A percentile compares a stretch with the other conserved stretches of the same genome.
These are phyloP conservation scores for Blakeslea trispora DNA, from an alignment of 371 early-diverging fungal genomes.

Conservation along the genomic window DNA sequence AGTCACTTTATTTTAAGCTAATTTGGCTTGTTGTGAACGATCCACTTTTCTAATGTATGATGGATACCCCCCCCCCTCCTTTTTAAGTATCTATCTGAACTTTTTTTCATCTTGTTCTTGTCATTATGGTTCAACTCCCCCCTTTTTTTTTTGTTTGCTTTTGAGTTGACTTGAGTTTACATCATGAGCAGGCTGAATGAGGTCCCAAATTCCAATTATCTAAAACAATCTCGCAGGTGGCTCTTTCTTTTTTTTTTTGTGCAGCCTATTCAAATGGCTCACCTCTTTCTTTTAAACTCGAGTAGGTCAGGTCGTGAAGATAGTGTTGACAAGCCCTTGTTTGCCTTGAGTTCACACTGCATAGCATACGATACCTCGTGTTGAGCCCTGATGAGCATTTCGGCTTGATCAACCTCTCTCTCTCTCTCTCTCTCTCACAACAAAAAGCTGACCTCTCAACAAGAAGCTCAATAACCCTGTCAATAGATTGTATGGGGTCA, in stretches of 20 bases:
- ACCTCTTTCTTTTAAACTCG: no score
- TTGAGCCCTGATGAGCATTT: constrained; percentile 64
- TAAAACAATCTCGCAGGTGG: no score
- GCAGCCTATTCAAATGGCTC: no score
- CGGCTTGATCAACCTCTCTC: constrained; percentile 71
- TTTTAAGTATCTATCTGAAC: constrained; percentile 74
- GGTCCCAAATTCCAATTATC: no score
- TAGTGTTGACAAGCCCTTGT: constrained; percentile 61
- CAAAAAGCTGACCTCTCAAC: constrained; percentile 55
- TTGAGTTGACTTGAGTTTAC: no score
- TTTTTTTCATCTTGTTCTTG: constrained; percentile 81
- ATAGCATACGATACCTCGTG: constrained; percentile 77
- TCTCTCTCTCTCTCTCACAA: no score
- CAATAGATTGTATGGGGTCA: no score
- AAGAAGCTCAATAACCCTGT: no score
- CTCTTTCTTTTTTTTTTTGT: constrained; percentile 68
- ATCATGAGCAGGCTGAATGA: no score
- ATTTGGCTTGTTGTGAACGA: no score
- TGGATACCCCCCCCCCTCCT: constrained; percentile 84
- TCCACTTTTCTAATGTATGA: constrained; percentile 85
- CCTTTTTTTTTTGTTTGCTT: no score
- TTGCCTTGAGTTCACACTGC: constrained; percentile 74
- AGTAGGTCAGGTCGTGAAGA: constrained; percentile 52
- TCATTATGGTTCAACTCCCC: no score
- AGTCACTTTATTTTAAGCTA: constrained; percentile 12